Percentiles rank a stretch among this genome's conserved stretches.
Evolutionary conservation across 768 basidiomycete species (phyloP).

Genomic region (Amanita polypyramis): DNA sequence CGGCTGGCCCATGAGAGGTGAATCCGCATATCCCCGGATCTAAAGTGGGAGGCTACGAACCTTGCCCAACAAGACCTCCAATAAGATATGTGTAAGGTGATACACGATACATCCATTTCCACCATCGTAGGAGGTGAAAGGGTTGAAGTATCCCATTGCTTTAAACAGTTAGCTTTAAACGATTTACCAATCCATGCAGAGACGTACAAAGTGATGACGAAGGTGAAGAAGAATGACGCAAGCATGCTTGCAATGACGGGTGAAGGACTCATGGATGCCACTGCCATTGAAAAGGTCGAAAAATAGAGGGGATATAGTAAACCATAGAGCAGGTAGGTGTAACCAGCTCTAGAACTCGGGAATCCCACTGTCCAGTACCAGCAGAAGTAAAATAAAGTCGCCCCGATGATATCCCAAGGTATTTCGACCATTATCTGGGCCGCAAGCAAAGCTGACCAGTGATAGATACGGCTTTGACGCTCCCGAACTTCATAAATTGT

Average conservation of each 20-base stretch:
- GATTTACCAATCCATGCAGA: not conserved
- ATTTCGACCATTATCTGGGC: slow-evolving; percentile 47
- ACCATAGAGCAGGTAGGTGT: slow-evolving; percentile 45
- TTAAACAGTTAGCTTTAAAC: not conserved
- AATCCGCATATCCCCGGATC: slow-evolving; percentile 16
- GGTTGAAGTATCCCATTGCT: slow-evolving; percentile 65
- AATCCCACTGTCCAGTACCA: slow-evolving; percentile 73
- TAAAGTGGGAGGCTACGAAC: slow-evolving; percentile 20
- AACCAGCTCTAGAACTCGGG: slow-evolving; percentile 39
- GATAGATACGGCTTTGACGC: slow-evolving; percentile 53
- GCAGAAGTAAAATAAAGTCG: slow-evolving; percentile 52
- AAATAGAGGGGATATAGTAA: slow-evolving; percentile 56
- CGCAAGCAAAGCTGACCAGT: slow-evolving; percentile 50
- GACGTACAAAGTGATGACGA: slow-evolving; percentile 53
- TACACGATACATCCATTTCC: slow-evolving; percentile 60
- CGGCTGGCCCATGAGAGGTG: slow-evolving; percentile 29
- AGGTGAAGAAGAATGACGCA: slow-evolving; percentile 49
- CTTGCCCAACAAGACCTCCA: slow-evolving; percentile 38
- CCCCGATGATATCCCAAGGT: slow-evolving; percentile 56
- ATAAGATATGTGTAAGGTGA: slow-evolving; percentile 45
- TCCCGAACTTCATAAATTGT: slow-evolving; percentile 60
- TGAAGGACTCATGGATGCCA: slow-evolving; percentile 51
- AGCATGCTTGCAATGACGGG: slow-evolving; percentile 50
- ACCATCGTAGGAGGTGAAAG: slow-evolving; percentile 50
- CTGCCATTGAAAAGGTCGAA: slow-evolving; percentile 49